Evolutionary conservation across 2,329 filamentous ascomycete genomes (phyloP), one percentile per base, ranked within the genome.

Genomic region (Diaporthe helianthi): DNA sequence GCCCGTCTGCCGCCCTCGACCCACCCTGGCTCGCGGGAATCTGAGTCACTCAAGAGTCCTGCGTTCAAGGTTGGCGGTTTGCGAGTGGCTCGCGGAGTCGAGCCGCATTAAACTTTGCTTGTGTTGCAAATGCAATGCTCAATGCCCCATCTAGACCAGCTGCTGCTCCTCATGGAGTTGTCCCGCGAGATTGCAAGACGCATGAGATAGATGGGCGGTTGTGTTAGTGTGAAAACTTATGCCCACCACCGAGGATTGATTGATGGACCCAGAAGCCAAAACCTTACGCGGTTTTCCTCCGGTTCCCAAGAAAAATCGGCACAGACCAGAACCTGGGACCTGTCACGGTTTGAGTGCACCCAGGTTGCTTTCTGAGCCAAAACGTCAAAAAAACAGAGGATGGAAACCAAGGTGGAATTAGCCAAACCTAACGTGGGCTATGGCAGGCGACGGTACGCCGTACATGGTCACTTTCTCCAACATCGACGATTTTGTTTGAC

Each of bases 181-280:
- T 58, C 51, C 44, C 65, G 65, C 65, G 52, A 67, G 41, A 58
- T 67, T 67, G 44, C 65, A 38, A 67, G 52, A 38, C 46, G 52
- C 33, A 51, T 9, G 29, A 63, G 26, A 22, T 49, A 63, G 58
- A 63, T 63, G 58, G 58, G n/a, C 44, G 58, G 47, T 63, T 63
- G 52, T 26, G 52, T 67, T 63, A 49, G 52, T 26, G 52, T 67
- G 41, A 41, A 17, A 49, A n/a, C 4, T 58, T 22, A 19, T 51
- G 65, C 52, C 65, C 53, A 58, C 26, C 44, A 46, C 19, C 29
- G 29, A 44, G 38, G n/a, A 29, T 58, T 47, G 49, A 17, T 58
- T 38, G 8, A 58, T 15, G 17, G 17, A 19, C 17, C 58, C 26
- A 47, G 26, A 61, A 61, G 41, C 58, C 41, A 61, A 47, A 61